Base-by-base conservation (phyloP, 2,329 filamentous ascomycete genomes). In the Triangularia verruculosa region DNA sequence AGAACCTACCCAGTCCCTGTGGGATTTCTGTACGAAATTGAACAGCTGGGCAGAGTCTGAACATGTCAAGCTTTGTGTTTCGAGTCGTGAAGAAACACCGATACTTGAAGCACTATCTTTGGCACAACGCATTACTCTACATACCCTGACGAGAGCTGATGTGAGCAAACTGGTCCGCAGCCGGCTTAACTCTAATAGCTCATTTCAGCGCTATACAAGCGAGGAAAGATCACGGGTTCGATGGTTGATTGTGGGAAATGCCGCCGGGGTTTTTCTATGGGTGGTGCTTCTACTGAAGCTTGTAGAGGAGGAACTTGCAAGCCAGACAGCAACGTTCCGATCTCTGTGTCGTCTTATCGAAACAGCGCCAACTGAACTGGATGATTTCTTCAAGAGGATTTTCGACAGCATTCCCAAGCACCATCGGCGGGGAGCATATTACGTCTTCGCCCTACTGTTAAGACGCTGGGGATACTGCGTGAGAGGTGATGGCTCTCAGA, bases 201-300 rank as follows among this genome's bases (percentile, higher is more conserved):
- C 13, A 11, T 22, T 22, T 62, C n/a, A 43, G 13, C 15, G 34
- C 15, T n/a, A n/a, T n/a, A 17, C 34, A n/a, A 15, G 15, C 15
- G 4, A 15, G 5, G 39, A 39, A 39, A n/a, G 7, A 15, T n/a
- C 12, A 4, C 4, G 3, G 17, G 7, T 39, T n/a, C 13, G 34
- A n/a, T n/a, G 3, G 17, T 17, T 11, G 9, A 47, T 47, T 3
- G 24, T 58, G 3, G 9, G 54, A 6, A 27, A 51, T 13, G 61
- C 34, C 17, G 27, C 39, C 6, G 61, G 61, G 2, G 61, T 62
- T 12, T 62, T 62, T 13, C 25, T 62, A 11, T 62, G 61, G 61
- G 61, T 62, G 6, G n/a, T 27, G 15, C 15, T 62, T 11, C 22
- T 57, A 12, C n/a, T 62, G 20, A 57, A 61, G 22, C 39, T 47